Evolutionary conservation across 1,284 basidiomycete genomes (phyloP), one percentile per base, ranked within the genome.

Genomic region (Puccinia triticina): DNA sequence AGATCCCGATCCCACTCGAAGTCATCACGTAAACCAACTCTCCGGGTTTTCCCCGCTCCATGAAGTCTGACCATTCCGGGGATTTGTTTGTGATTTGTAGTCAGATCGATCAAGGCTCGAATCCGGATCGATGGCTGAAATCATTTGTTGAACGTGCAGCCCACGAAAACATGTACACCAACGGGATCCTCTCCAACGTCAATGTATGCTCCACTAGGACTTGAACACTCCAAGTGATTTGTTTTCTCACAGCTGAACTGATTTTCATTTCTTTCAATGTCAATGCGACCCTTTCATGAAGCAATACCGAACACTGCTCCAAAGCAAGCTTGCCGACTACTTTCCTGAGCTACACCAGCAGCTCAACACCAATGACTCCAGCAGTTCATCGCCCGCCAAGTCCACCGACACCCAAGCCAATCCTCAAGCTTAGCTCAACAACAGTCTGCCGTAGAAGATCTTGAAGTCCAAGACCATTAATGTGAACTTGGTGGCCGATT

Each of bases 111-210:
- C 78, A 80, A 61, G 78, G 78, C 18, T 32, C 78, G 2, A 80
- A 80, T 53, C 78, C 78, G 34, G 78, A 80, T 57, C 67, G 78
- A 16, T 80, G 78, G 78, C 57, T 80, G 23, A 80, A 80, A 50
- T 72, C 67, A 10, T 80, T 80, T 34, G 69, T 80, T n/a, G 78
- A 80, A 29, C 48, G 78, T 46, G 78, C 78, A 26, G 78, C 69
- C 37, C 78, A 80, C 26, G 78, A 80, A 73, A 80, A 80, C 37
- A 80, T 80, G 78, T 80, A 80, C 57, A 80, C 78, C 18, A 80
- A 80, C 29, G 78, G 78, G 26, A 80, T 80, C 10, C 59, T 80
- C 5, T 80, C 78, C 2, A 80, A 80, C 40, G 23, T 80, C 8
- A 80, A 80, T 40, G 78, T 80, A 64, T 23, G 67, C 26, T 1